Conservation (phyloP, 2,329 filamentous ascomycete species). For the Fusarium nygamai region DNA sequence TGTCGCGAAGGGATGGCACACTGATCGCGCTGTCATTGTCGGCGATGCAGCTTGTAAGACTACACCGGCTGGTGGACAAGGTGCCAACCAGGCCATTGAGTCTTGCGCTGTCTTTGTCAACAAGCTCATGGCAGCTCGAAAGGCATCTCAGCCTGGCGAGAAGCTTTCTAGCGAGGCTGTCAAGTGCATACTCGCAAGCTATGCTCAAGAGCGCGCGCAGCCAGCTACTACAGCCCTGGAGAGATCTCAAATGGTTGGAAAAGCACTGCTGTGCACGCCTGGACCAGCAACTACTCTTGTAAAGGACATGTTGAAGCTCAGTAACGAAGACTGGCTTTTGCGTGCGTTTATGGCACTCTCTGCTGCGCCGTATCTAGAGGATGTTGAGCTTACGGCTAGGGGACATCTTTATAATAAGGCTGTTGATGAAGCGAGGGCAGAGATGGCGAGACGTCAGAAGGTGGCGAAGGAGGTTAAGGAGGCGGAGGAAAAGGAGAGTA, state of each 20-base stretch:
- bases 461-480: not conserved
- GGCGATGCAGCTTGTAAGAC: slow-evolving; percentile 1
- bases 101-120: not conserved
- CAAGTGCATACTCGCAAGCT: not conserved
- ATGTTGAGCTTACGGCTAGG: not conserved
- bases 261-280: not conserved
- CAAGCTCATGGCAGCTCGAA: not conserved
- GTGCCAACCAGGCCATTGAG: not conserved
- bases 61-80: not conserved
- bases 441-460: not conserved
- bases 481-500: not conserved
- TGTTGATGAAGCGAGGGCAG: not conserved
- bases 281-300: not conserved
- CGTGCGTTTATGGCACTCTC: not conserved
- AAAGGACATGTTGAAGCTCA: not conserved
- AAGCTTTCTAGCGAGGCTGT: not conserved
- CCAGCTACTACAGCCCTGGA: not conserved
- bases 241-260: not conserved
- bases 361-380: not conserved
- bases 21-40: not conserved
- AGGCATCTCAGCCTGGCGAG: not conserved
- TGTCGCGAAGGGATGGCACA: not conserved
- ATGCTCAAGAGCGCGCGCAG: not conserved
- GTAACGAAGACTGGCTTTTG: not conserved
- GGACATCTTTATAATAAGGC: not conserved